Evolutionary conservation across 2,329 filamentous ascomycete species (phyloP).

Genomic region (Alternaria hordeiaustralica): DNA sequence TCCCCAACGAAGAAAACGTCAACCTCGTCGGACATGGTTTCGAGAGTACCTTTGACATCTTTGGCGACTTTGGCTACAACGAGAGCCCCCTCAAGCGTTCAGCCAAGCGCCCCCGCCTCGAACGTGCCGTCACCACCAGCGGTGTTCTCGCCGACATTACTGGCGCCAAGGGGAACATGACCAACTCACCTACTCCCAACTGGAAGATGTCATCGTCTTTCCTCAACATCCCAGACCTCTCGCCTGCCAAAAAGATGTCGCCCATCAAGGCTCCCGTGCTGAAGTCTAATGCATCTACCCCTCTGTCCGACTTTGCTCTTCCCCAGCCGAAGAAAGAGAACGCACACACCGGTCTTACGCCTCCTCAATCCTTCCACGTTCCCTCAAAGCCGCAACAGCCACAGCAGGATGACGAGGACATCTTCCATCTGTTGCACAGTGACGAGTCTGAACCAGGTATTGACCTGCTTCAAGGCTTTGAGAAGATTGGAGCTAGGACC

Average conservation of each 20-base stretch:
- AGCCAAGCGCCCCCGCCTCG: constrained; percentile 64
- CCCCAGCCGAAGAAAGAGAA: constrained; percentile 31
- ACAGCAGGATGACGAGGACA: constrained; percentile 58
- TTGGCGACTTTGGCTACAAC: constrained; percentile 57
- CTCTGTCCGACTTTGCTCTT: constrained; percentile 27
- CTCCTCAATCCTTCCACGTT: constrained; percentile 40
- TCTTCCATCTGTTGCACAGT: constrained; percentile 63
- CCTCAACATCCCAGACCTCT: constrained; percentile 46
- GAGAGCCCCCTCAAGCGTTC: constrained; percentile 70
- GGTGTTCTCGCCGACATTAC: constrained; percentile 68
- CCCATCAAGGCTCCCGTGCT: constrained; percentile 40
- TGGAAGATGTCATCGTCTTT: constrained; percentile 46
- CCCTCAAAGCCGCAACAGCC: constrained; percentile 23
- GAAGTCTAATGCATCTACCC: constrained; percentile 36
- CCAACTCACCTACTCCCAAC: constrained; percentile 41
- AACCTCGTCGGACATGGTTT: constrained; percentile 59
- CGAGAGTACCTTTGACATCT: constrained; percentile 67
- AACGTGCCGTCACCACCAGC: constrained; percentile 67
- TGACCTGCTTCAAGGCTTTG: constrained; percentile 77
- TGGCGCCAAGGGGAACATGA: constrained; percentile 58
- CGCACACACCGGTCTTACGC: constrained; percentile 27
- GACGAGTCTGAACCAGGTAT: constrained; percentile 68
- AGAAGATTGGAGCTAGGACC: constrained; percentile 67
- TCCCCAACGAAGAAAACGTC: constrained; percentile 64
- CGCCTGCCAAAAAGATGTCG: constrained; percentile 39